Conservation (phyloP, 345 rosid species). For the Salix udensis region DNA sequence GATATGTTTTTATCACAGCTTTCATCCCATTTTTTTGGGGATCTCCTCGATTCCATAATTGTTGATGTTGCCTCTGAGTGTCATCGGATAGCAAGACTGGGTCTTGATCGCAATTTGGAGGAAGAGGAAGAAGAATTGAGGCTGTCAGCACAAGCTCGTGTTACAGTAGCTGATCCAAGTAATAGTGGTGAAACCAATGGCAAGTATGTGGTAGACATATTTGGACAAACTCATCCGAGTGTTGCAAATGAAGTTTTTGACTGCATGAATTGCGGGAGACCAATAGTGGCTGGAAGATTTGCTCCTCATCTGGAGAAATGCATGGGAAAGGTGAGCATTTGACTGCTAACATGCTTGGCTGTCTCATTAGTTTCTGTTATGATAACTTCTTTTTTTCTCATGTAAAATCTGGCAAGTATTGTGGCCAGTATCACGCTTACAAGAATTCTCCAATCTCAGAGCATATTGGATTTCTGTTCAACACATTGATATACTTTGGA, state of each 20-base stretch:
- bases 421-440: neutral
- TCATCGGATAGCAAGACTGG: constrained; percentile 76
- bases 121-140: constrained; percentile 83
- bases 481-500: neutral
- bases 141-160: constrained; percentile 76
- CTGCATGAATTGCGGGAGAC: constrained; percentile 90
- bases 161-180: constrained; percentile 65
- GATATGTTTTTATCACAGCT: constrained; percentile 40
- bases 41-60: constrained; percentile 76
- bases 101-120: constrained; percentile 80
- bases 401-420: neutral
- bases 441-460: neutral
- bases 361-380: neutral
- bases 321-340: constrained; percentile 82
- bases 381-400: neutral
- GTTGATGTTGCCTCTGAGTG: constrained; percentile 95
- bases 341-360: neutral
- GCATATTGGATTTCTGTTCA: neutral
- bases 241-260: constrained; percentile 78
- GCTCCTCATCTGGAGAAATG: constrained; percentile 97
- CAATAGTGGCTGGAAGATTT: constrained; percentile 83
- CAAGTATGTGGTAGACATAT: constrained; percentile 83
- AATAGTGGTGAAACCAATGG: constrained; percentile 60
- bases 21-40: constrained; percentile 58
- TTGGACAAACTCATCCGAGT: constrained; percentile 84